phyloP scores from a whole-genome alignment of 371 early-diverging fungal species.

The Rhizopus delemar region DNA sequence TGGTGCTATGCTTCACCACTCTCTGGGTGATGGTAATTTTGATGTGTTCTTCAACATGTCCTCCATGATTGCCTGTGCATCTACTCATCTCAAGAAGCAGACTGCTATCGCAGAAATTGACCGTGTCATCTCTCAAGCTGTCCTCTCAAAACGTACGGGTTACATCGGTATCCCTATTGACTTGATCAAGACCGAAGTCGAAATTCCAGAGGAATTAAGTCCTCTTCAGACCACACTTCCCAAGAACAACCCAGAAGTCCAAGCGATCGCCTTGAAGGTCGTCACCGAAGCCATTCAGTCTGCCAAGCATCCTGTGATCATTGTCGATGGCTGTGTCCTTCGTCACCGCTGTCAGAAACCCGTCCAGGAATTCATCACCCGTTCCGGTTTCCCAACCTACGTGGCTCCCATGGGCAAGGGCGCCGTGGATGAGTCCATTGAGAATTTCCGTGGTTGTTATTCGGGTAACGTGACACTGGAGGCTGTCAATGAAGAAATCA shows the following conservation, averaged over 20 bases:
- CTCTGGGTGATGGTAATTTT: constrained; percentile 59
- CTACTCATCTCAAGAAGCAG: constrained; percentile 28
- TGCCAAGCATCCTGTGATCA: constrained; percentile 42
- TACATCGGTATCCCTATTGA: constrained; percentile 56
- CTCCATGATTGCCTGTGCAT: constrained; percentile 43
- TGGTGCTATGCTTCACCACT: constrained; percentile 55
- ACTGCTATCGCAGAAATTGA: constrained; percentile 48
- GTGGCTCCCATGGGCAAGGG: constrained; percentile 55
- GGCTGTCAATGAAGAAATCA: constrained; percentile 35
- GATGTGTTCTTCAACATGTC: constrained; percentile 43
- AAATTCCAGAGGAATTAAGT: constrained; percentile 11
- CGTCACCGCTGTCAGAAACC: constrained; percentile 39
- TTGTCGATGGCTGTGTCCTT: constrained; percentile 49
- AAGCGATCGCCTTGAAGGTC: constrained; percentile 26
- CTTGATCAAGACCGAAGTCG: constrained; percentile 34
- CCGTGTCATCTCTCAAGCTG: constrained; percentile 27
- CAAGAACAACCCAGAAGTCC: constrained; percentile 26
- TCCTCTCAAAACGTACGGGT: constrained; percentile 33
- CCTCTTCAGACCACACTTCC: constrained; percentile 14
- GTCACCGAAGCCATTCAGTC: constrained; percentile 29
- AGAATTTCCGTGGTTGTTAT: constrained; percentile 45
- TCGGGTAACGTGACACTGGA: constrained; percentile 38
- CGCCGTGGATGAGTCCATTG: constrained; percentile 34
- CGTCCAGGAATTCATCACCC: constrained; percentile 30
- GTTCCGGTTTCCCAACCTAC: constrained; percentile 42